Conservation (phyloP, 768 basidiomycete species). For the Xerocomus spinulosus region DNA sequence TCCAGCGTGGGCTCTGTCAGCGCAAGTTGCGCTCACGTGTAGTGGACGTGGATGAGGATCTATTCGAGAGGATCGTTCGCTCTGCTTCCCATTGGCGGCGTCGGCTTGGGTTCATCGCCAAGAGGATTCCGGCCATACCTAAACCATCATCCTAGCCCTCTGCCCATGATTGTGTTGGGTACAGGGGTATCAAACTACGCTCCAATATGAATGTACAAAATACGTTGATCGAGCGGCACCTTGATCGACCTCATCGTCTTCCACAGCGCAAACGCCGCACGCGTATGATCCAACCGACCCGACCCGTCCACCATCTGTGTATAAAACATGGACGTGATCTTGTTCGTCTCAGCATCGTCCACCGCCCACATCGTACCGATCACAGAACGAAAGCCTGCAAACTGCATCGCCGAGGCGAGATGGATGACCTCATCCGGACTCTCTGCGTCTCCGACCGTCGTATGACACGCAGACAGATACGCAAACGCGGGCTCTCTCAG, state of each 20-base stretch:
- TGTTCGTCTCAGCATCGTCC: conserved; percentile 2
- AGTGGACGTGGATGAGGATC: too few relatives aligned
- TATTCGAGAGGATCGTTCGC: too few relatives aligned
- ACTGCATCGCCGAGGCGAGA: conserved; percentile 3
- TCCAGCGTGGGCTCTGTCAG: too few relatives aligned
- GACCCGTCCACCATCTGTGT: not conserved
- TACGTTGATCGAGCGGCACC: conserved; percentile 1
- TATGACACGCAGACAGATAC: conserved; percentile 24
- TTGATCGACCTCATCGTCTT: not conserved
- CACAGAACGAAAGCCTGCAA: conserved; percentile 8
- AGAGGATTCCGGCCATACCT: too few relatives aligned
- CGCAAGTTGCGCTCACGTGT: too few relatives aligned
- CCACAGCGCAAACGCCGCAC: conserved; percentile 5
- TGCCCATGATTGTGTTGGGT: too few relatives aligned
- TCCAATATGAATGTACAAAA: conserved; percentile 4
- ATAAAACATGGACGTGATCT: conserved; percentile 2
- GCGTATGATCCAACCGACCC: conserved; percentile 2
- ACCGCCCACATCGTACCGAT: conserved; percentile 14
- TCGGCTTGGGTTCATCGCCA: too few relatives aligned
- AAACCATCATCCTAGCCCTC: too few relatives aligned
- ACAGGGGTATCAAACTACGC: not conserved
- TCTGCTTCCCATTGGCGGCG: too few relatives aligned
- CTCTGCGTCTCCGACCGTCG: conserved; percentile 19
- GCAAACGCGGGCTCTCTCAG: conserved; percentile 12
- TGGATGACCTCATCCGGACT: conserved; percentile 7